Evolutionary conservation across 2,329 filamentous ascomycete species (phyloP), one percentile per base, ranked within the genome.

Genomic region (Geosmithia flava): DNA sequence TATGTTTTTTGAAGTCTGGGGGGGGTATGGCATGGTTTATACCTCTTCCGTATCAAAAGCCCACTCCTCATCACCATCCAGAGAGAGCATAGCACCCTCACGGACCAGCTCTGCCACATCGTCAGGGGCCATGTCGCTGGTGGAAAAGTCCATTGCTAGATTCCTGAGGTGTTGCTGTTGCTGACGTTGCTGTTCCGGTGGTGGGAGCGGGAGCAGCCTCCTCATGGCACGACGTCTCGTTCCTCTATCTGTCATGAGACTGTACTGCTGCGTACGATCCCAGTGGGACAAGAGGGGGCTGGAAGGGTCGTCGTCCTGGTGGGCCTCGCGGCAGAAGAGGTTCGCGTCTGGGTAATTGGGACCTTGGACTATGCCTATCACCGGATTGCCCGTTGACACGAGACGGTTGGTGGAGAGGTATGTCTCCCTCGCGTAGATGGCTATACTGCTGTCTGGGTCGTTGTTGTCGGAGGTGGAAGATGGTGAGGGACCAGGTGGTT

Each of bases 361-460:
- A 1, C 78, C 80, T 54, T 83, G 72, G 2, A 80, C 67, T 5
- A 68, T 74, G 27, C 78, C 78, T 27, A 81, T 60, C 6, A 67
- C 66, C 2, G 64, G 71, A 52, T 77, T 68, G 1, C 61, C 58
- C 47, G 69, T 64, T 0, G 71, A 51, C 1, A 57, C 50, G 1
- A 82, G 61, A 49, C 72, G 66, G 0, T 61, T 55, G 3, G 58
- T 59, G 1, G 59, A 53, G 1, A 82, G 20, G 13, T 45, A 44
- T 4, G 48, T 58, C 3, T 53, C 51, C n/a, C 54, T 54, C 6
- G 62, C 51, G 47, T 62, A 58, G 6, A 46, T 45, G 20, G 50
- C 55, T 6, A 58, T 57, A 16, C 50, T 52, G n/a, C 50, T 52
- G 6, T 41, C 33, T 8, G 47, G 1, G 52, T 49, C 33, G 55